Conservation (phyloP, 345 rosid species). For the Eucalyptus microcorys region DNA sequence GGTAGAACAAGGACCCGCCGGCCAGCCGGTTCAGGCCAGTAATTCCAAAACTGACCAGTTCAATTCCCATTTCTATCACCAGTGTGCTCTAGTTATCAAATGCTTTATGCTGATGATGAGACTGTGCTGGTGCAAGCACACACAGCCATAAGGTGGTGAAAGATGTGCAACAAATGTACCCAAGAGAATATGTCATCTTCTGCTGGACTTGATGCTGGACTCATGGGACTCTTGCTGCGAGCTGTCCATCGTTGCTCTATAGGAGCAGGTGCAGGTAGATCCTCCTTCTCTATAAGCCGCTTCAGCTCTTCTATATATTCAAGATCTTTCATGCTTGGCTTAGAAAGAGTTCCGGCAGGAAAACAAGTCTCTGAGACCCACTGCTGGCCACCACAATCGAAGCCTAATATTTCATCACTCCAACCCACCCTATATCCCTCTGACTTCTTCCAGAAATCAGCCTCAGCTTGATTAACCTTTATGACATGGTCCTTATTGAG, state of each 20-base stretch:
- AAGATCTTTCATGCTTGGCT: slow-evolving; percentile 87
- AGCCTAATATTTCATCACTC: slow-evolving; percentile 96
- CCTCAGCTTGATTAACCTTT: slow-evolving; percentile 83
- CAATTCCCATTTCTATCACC: background rate
- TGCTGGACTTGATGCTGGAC: slow-evolving; percentile 72
- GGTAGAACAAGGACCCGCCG: background rate
- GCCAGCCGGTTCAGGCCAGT: background rate
- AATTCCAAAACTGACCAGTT: background rate
- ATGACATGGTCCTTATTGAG: slow-evolving; percentile 68
- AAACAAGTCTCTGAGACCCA: slow-evolving; percentile 98
- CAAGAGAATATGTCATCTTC: slow-evolving; percentile 84
- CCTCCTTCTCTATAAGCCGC: slow-evolving; percentile 68
- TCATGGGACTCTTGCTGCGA: slow-evolving; percentile 73
- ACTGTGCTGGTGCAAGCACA: background rate
- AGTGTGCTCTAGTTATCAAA: background rate
- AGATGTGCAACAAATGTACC: slow-evolving; percentile 24
- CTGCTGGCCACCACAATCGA: slow-evolving; percentile 99
- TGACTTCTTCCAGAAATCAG: slow-evolving; percentile 92
- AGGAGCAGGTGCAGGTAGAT: slow-evolving; percentile 80
- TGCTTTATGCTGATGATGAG: background rate
- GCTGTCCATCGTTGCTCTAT: slow-evolving; percentile 98
- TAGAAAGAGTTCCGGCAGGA: slow-evolving; percentile 82
- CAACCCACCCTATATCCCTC: slow-evolving; percentile 96
- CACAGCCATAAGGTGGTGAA: background rate
- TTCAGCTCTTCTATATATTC: slow-evolving; percentile 81